Percentiles rank a stretch among this genome's conserved stretches.
These are phyloP conservation scores for Saccharomyces kudriavzevii DNA, from an alignment of 805 yeast genomes.

Conservation along the genomic window DNA sequence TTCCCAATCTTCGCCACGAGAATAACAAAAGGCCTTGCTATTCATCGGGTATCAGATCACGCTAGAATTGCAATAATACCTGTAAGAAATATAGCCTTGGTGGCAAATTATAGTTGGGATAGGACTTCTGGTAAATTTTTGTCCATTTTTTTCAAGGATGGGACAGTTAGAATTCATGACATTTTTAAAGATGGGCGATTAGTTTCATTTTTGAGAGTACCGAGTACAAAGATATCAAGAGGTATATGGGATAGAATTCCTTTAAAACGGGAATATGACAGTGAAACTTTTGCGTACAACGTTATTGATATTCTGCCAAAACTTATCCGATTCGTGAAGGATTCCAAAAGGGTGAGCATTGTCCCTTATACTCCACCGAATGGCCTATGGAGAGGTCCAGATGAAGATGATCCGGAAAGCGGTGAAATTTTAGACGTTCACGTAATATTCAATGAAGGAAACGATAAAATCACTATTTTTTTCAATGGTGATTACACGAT, in stretches of 20 bases:
- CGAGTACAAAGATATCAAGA: slow-evolving; percentile 4
- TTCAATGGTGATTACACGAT: slow-evolving; percentile 17
- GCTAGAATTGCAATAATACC: slow-evolving; percentile 14
- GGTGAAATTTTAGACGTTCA: slow-evolving; percentile 15
- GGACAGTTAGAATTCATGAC: slow-evolving; percentile 45
- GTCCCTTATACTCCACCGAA: slow-evolving; percentile 12
- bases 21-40: slow-evolving; percentile 10
- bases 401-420: slow-evolving; percentile 1
- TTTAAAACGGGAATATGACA: background rate
- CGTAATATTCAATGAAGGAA: slow-evolving; percentile 7
- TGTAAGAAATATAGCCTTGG: slow-evolving; percentile 14
- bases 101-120: slow-evolving; percentile 22
- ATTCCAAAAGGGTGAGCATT: slow-evolving; percentile 10
- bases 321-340: slow-evolving; percentile 16
- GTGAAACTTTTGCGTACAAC: slow-evolving; percentile 11
- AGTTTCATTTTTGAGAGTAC: slow-evolving; percentile 12
- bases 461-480: slow-evolving; percentile 8
- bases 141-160: slow-evolving; percentile 39
- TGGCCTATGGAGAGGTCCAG: slow-evolving; percentile 13
- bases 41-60: slow-evolving; percentile 14
- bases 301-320: slow-evolving; percentile 15
- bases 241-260: slow-evolving; percentile 17
- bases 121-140: slow-evolving; percentile 30
- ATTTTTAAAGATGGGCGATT: slow-evolving; percentile 20
- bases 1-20: slow-evolving; percentile 11